phyloP scores from a whole-genome alignment of 2,329 filamentous ascomycete genomes.

The Metarhizium sp. region DNA sequence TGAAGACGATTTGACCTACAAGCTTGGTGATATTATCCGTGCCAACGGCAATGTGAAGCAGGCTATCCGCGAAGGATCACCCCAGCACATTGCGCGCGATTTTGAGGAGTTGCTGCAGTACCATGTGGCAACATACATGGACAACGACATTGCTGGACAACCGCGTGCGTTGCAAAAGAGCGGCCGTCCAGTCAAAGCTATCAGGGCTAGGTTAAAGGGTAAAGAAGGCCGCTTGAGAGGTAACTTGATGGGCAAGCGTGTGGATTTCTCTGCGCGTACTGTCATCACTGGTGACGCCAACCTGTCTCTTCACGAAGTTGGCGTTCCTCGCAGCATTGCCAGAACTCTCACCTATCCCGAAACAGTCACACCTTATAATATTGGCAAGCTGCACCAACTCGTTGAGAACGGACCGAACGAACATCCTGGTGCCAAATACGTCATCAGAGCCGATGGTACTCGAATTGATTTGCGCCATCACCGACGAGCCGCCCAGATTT shows the following conservation, averaged over 20 bases:
- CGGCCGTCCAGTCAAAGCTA: conserved; percentile 91
- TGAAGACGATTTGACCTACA: conserved; percentile 99
- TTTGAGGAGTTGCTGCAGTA: conserved; percentile 92
- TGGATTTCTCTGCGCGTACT: conserved; percentile 98
- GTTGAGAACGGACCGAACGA: conserved; percentile 92
- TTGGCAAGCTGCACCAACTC: conserved; percentile 77
- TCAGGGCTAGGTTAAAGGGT: conserved; percentile 93
- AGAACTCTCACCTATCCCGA: conserved; percentile 92
- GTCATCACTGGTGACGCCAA: conserved; percentile 99
- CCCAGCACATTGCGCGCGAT: conserved; percentile 81
- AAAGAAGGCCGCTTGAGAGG: conserved; percentile 97
- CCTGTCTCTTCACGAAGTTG: conserved; percentile 90
- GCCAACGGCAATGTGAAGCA: conserved; percentile 92
- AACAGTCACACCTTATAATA: conserved; percentile 96
- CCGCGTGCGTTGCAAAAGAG: conserved; percentile 95
- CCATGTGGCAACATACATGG: conserved; percentile 98
- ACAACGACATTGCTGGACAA: conserved; percentile 95
- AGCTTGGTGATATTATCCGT: conserved; percentile 95
- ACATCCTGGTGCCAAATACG: conserved; percentile 92
- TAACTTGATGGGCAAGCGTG: conserved; percentile 99
- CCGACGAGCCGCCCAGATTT: conserved; percentile 76
- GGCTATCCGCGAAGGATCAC: conserved; percentile 83
- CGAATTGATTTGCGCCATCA: conserved; percentile 93
- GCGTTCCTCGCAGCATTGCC: conserved; percentile 89
- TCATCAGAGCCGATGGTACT: conserved; percentile 87